phyloP scores from a whole-genome alignment of 2,329 filamentous ascomycete genomes.

The Emergomyces africanus region DNA sequence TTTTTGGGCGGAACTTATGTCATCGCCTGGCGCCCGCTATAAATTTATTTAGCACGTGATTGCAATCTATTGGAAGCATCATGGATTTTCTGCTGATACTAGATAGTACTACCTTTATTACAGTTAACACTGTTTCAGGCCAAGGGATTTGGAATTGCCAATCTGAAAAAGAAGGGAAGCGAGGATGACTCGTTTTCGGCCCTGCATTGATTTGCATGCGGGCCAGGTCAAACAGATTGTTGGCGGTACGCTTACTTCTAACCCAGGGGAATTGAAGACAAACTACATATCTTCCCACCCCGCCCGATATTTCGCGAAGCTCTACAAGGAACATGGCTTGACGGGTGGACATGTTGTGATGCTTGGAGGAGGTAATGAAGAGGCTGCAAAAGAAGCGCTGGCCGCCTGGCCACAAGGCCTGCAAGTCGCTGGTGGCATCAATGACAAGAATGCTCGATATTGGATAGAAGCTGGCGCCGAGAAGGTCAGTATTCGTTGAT shows the following conservation, averaged over 20 bases:
- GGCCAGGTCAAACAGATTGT: conserved; percentile 98
- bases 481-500: conserved; percentile 50
- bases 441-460: conserved; percentile 63
- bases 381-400: conserved; percentile 65
- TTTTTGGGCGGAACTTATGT: neutral
- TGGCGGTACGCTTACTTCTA: conserved; percentile 71
- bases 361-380: conserved; percentile 78
- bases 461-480: conserved; percentile 85
- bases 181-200: conserved; percentile 81
- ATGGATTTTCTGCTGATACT: neutral
- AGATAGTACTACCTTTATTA: neutral
- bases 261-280: conserved; percentile 58
- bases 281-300: conserved; percentile 85
- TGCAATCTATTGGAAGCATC: neutral
- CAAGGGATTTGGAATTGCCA: neutral
- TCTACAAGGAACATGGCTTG: conserved; percentile 66
- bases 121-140: neutral
- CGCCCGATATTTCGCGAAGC: conserved; percentile 62
- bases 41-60: neutral
- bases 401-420: conserved; percentile 64
- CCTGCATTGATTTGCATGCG: conserved; percentile 96
- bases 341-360: conserved; percentile 89
- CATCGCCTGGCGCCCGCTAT: neutral
- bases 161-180: neutral
- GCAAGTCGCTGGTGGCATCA: conserved; percentile 92